These are phyloP conservation scores for Vitis hybrid DNA, from an alignment of 177 flowering plant species.

Conservation along the genomic window DNA sequence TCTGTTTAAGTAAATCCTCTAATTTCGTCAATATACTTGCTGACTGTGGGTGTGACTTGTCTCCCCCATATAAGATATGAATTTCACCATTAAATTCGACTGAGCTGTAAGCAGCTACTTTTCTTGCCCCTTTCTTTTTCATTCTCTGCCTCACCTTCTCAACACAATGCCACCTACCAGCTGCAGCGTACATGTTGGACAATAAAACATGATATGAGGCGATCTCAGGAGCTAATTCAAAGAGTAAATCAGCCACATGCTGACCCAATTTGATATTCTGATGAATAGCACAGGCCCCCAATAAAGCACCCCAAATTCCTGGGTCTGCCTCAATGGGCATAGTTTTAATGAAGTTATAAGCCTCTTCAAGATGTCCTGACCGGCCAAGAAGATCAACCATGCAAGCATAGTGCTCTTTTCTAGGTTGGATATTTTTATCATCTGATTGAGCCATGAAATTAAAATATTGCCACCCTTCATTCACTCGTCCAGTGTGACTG, in stretches of 20 bases:
- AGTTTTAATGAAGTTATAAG: constrained; percentile 28
- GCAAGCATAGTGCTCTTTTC: constrained; percentile 48
- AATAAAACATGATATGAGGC: constrained; percentile 36
- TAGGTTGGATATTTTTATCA: constrained; percentile 27
- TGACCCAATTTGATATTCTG: constrained; percentile 35
- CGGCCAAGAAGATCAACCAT: constrained; percentile 55
- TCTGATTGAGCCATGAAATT: constrained; percentile 25
- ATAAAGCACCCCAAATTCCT: constrained; percentile 42
- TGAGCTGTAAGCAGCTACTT: constrained; percentile 38
- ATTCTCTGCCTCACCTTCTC: constrained; percentile 36
- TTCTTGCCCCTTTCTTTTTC: constrained; percentile 28
- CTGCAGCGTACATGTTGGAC: constrained; percentile 48
- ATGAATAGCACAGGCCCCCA: constrained; percentile 43
- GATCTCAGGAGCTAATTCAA: constrained; percentile 33
- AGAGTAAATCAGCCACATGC: constrained; percentile 33
- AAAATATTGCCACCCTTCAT: constrained; percentile 31
- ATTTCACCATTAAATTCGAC: constrained; percentile 26
- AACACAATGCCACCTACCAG: constrained; percentile 42
- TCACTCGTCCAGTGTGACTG: constrained; percentile 45
- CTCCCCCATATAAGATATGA: constrained; percentile 36
- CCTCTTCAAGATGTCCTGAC: constrained; percentile 41
- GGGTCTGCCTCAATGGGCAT: constrained; percentile 48
- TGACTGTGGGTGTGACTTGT: constrained; percentile 33
- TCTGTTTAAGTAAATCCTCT: constrained; percentile 26
- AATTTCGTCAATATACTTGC: constrained; percentile 23